These are phyloP conservation scores for Cylindrotheca fusiformis DNA, from an alignment of 108 stramenopile species.

Conservation along the genomic window DNA sequence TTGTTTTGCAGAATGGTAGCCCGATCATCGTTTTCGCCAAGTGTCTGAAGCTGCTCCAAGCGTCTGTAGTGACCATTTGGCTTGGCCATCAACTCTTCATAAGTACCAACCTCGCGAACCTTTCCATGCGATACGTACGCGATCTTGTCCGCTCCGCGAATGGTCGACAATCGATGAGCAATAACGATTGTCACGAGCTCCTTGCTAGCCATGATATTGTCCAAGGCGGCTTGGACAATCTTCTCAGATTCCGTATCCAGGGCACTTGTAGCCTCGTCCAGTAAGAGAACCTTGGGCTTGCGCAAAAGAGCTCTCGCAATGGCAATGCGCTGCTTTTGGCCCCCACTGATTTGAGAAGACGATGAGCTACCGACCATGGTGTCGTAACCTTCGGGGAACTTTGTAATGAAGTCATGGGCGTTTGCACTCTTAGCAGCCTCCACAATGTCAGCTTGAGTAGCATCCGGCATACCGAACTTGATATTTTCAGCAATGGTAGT, in stretches of 20 bases:
- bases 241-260: slow-evolving; percentile 82
- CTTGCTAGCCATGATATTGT: slow-evolving; percentile 50
- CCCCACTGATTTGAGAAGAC: slow-evolving; percentile 37
- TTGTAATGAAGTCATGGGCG: slow-evolving; percentile 67
- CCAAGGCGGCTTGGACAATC: slow-evolving; percentile 79
- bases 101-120: slow-evolving; percentile 74
- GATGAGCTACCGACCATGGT: slow-evolving; percentile 27
- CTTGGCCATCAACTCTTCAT: slow-evolving; percentile 72
- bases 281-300: slow-evolving; percentile 44
- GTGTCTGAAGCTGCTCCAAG: slow-evolving; percentile 43
- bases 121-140: slow-evolving; percentile 68
- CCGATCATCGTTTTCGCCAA: slow-evolving; percentile 11
- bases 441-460: slow-evolving; percentile 48
- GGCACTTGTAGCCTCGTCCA: slow-evolving; percentile 34
- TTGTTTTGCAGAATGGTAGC: slow-evolving; percentile 2
- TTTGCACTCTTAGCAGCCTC: slow-evolving; percentile 80
- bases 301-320: slow-evolving; percentile 74
- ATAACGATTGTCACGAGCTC: slow-evolving; percentile 62
- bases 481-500: slow-evolving; percentile 86
- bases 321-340: slow-evolving; percentile 81
- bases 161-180: slow-evolving; percentile 82
- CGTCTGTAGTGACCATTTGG: slow-evolving; percentile 48
- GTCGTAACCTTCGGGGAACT: slow-evolving; percentile 66
- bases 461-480: slow-evolving; percentile 53
- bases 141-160: slow-evolving; percentile 80